A percentile compares a stretch with the other conserved stretches of the same genome.
These are phyloP conservation scores for Alternaria novae-zelandiae DNA, from an alignment of 2,329 filamentous ascomycete genomes.

Conservation along the genomic window DNA sequence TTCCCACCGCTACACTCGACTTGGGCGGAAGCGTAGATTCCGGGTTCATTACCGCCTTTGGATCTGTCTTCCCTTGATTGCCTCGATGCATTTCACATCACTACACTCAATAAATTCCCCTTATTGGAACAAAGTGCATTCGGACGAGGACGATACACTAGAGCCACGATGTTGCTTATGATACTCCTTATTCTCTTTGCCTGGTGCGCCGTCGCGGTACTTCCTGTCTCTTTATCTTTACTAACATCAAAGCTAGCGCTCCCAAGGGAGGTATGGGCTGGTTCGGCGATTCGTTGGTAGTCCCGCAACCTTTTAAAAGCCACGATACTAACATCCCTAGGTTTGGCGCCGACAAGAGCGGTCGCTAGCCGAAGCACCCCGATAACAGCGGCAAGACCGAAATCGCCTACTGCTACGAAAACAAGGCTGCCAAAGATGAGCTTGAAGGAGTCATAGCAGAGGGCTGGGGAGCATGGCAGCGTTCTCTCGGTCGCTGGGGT, in stretches of 20 bases:
- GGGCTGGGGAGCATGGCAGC: slow-evolving; percentile 1
- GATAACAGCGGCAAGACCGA: neutral
- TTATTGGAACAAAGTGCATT: no score
- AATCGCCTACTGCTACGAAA: neutral
- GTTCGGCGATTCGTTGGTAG: neutral
- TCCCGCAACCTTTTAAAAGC: neutral
- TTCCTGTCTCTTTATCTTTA: neutral
- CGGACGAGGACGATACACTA: neutral
- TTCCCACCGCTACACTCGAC: neutral
- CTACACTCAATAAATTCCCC: neutral
- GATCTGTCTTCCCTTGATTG: neutral
- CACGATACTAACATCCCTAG: neutral
- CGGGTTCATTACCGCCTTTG: no score
- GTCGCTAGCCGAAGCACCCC: neutral
- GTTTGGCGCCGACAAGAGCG: slow-evolving; percentile 1
- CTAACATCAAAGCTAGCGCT: neutral
- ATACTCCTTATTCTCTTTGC: neutral
- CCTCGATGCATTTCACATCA: neutral
- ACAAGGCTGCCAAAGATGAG: neutral
- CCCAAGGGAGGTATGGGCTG: neutral
- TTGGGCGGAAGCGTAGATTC: neutral
- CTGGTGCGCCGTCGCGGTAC: neutral
- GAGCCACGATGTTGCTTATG: neutral
- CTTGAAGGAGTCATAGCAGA: neutral
- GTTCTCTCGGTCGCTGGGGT: neutral